Conservation (phyloP, 2,329 filamentous ascomycete genomes). For the Colletotrichum tofieldiae region DNA sequence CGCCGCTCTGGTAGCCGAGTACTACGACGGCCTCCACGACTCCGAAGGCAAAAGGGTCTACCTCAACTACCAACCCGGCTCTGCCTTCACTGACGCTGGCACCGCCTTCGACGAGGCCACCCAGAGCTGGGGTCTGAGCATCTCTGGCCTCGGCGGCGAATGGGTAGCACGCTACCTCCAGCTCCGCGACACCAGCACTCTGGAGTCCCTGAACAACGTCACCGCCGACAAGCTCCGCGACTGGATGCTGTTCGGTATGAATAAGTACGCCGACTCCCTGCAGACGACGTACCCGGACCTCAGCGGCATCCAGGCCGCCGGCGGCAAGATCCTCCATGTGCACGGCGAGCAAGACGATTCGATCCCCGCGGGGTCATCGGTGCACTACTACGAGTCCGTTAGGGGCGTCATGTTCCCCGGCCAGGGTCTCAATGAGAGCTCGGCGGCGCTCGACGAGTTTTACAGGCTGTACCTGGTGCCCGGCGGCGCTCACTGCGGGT, state of each 20-base stretch:
- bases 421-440: slow-evolving; percentile 50
- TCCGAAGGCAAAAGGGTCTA: slow-evolving; percentile 55
- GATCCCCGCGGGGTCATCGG: slow-evolving; percentile 52
- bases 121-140: slow-evolving; percentile 40
- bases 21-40: slow-evolving; percentile 55
- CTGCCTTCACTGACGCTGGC: slow-evolving; percentile 53
- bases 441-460: slow-evolving; percentile 54
- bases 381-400: slow-evolving; percentile 59
- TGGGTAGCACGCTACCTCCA: slow-evolving; percentile 58
- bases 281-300: slow-evolving; percentile 55
- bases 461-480: slow-evolving; percentile 60
- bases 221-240: slow-evolving; percentile 68
- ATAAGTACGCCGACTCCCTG: slow-evolving; percentile 50
- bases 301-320: slow-evolving; percentile 51
- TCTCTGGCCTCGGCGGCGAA: slow-evolving; percentile 42
- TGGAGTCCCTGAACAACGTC: slow-evolving; percentile 59
- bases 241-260: slow-evolving; percentile 66
- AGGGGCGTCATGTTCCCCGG: slow-evolving; percentile 64
- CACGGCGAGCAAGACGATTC: slow-evolving; percentile 58
- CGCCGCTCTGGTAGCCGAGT: not conserved
- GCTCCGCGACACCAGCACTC: slow-evolving; percentile 50
- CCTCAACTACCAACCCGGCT: slow-evolving; percentile 51
- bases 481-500: slow-evolving; percentile 66
- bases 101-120: slow-evolving; percentile 52
- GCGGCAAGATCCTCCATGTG: slow-evolving; percentile 60